Evolutionary conservation across 352 stramenopile genomes (phyloP), one percentile per base, ranked within the genome.

Genomic region (Saprolegnia diclina): DNA sequence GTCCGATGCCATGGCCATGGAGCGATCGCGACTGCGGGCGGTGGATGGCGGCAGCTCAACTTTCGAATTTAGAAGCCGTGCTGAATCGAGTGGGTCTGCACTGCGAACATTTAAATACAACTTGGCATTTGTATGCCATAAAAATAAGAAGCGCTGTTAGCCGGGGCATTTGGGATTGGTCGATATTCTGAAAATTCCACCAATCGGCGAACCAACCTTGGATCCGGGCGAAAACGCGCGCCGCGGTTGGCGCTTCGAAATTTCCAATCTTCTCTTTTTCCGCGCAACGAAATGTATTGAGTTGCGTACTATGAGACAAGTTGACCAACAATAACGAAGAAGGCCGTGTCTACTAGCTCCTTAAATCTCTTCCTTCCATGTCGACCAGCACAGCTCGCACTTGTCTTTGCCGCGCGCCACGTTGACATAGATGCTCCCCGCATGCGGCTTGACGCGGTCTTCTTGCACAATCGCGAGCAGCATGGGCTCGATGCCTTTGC

Each of bases 361-460:
- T 48, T 48, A 69, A 45, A 69, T 69, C 11, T 38, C 32, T 61
- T 69, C 63, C 29, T 69, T 69, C 63, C 63, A 69, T 22, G 46
- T 42, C 40, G 21, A 45, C 63, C 63, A 69, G 32, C 63, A 69
- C 0, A 69, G 22, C n/a, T 69, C 63, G n/a, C 53, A 24, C 22
- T 62, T 62, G 32, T 52, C 45, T 11, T 10, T 11, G 11, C 42
- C 63, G 48, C 45, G 19, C 9, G 18, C 29, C 6, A 40, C 50
- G 14, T 69, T 52, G 11, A 69, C 32, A 26, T 57, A 69, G 4
- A 69, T 37, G 32, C 5, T 24, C 1, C n/a, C 13, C 22, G 53
- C 48, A 24, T 69, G 46, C 6, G 45, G 29, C 22, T 69, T 26
- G 1, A 69, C 19, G 22, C n/a, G 54, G 13, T 69, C 63, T 52